phyloP scores from a whole-genome alignment of 2,329 filamentous ascomycete genomes.

The Chrysosporium queenslandicum region DNA sequence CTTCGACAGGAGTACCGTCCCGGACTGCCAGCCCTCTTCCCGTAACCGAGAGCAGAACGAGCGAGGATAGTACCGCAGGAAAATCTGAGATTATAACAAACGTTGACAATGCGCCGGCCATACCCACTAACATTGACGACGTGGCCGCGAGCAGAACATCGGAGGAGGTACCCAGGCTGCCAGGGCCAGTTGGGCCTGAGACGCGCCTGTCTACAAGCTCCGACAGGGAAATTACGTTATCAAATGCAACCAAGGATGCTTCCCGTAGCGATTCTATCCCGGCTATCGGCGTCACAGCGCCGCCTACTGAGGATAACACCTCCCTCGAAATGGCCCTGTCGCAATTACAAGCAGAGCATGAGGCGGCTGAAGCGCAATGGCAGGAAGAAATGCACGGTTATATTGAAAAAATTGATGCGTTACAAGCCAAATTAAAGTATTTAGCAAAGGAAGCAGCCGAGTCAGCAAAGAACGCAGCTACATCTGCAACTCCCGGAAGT shows the following conservation, averaged over 20 bases:
- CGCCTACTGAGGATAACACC: conserved; percentile 16
- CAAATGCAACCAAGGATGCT: not conserved
- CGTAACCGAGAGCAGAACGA: conserved; percentile 34
- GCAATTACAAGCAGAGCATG: conserved; percentile 42
- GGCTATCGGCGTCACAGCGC: conserved; percentile 17
- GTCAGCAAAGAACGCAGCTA: conserved; percentile 58
- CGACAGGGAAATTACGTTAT: not conserved
- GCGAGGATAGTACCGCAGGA: conserved; percentile 24
- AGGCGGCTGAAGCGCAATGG: conserved; percentile 48
- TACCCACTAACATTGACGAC: conserved; percentile 25
- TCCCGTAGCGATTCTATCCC: conserved; percentile 10
- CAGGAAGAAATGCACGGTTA: conserved; percentile 77
- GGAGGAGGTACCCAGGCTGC: conserved; percentile 18
- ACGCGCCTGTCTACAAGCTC: conserved; percentile 4
- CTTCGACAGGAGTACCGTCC: conserved; percentile 44
- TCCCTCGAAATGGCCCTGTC: conserved; percentile 40
- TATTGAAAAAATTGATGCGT: conserved; percentile 78
- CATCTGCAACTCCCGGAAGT: conserved; percentile 54
- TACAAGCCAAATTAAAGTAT: conserved; percentile 85
- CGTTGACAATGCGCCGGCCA: conserved; percentile 16
- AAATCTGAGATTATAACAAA: conserved; percentile 21
- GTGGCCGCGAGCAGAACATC: conserved; percentile 20
- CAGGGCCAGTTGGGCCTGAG: not conserved
- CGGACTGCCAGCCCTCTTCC: conserved; percentile 44
- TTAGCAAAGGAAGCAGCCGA: conserved; percentile 70